These are phyloP conservation scores for Dalbergia cochinchinensis DNA, from an alignment of 306 rosid species.

Conservation along the genomic window DNA sequence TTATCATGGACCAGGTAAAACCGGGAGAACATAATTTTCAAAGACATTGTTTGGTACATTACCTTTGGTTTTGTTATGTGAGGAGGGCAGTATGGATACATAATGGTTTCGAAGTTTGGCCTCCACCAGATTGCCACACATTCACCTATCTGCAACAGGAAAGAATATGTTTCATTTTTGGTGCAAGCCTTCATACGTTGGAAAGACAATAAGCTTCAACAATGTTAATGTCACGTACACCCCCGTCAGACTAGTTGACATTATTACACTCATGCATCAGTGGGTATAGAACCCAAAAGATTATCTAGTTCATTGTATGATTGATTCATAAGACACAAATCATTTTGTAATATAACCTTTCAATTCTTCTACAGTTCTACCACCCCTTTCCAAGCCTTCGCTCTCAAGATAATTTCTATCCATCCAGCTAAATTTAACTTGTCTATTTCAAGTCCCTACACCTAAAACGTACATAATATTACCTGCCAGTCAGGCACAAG, in stretches of 20 bases:
- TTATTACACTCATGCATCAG: constrained; percentile 1
- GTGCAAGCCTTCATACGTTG: background rate
- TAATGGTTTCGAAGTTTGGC: constrained; percentile 96
- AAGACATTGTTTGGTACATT: constrained; percentile 21
- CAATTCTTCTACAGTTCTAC: background rate
- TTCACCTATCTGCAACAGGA: constrained; percentile 84
- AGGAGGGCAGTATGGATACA: constrained; percentile 99
- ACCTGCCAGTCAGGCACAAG: constrained; percentile 99
- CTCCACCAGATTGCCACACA: constrained; percentile 99
- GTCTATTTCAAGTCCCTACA: background rate
- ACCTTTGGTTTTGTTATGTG: constrained; percentile 99
- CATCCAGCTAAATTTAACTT: constrained; percentile 7
- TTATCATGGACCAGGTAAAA: constrained; percentile 35
- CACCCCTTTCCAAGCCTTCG: background rate
- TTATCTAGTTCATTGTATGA: background rate
- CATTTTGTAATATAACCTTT: background rate
- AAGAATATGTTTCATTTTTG: background rate
- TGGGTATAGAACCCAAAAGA: constrained; percentile 13
- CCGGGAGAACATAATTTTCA: background rate
- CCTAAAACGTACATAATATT: constrained; percentile 36
- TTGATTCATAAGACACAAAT: background rate
- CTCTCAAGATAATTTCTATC: background rate
- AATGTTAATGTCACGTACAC: background rate
- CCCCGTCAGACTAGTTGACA: background rate
- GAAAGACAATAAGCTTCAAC: background rate